phyloP scores from a whole-genome alignment of 2,329 filamentous ascomycete species.

The Leptodontidium sp. region DNA sequence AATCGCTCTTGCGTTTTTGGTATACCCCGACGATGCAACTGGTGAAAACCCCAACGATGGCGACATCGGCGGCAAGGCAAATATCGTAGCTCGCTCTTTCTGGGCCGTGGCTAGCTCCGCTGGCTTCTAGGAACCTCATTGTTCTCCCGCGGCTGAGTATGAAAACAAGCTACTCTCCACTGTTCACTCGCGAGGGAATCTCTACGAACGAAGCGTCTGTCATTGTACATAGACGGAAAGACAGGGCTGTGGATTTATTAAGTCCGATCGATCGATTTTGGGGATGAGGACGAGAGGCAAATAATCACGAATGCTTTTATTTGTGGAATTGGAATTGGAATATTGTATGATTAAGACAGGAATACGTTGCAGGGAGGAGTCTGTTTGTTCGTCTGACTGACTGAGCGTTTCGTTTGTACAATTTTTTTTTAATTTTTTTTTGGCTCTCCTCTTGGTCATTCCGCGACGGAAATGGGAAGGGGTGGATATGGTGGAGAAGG shows the following conservation, averaged over 20 bases:
- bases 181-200: not conserved
- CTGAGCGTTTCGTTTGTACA: slow-evolving; percentile 4
- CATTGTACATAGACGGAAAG: slow-evolving; percentile 10
- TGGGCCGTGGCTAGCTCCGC: slow-evolving; percentile 5
- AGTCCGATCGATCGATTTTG: not conserved
- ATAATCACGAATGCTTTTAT: not conserved
- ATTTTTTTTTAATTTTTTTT: not conserved
- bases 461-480: too few relatives aligned
- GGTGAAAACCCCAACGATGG: slow-evolving; percentile 12
- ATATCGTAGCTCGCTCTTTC: slow-evolving; percentile 15
- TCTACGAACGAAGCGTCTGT: not conserved
- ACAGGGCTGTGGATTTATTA: not conserved
- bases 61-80: slow-evolving; percentile 1
- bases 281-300: not conserved
- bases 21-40: slow-evolving; percentile 61
- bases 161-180: not conserved
- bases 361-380: not conserved
- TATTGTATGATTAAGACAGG: not conserved
- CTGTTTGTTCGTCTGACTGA: not conserved
- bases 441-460: too few relatives aligned
- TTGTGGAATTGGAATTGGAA: not conserved
- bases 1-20: slow-evolving; percentile 66
- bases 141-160: not conserved
- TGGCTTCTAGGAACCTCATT: not conserved
- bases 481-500: too few relatives aligned